Evolutionary conservation across 176 grass and related monocot genomes (phyloP).

Genomic region (Bolboschoenus planiculmis): DNA sequence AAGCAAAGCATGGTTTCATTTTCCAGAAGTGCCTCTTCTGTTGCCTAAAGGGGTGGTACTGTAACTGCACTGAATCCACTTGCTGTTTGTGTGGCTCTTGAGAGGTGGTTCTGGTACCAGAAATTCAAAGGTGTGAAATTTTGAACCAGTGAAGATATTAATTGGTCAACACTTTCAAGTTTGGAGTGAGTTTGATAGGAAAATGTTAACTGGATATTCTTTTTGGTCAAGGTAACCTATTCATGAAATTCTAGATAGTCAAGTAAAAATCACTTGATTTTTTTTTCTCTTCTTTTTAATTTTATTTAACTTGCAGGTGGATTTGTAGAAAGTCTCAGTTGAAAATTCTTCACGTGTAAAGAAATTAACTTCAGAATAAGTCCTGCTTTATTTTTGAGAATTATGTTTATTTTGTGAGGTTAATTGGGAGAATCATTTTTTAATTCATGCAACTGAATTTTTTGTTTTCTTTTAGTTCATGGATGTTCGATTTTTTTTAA

Average conservation of each 20-base stretch:
- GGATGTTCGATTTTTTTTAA: no score
- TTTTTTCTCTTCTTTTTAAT: background rate
- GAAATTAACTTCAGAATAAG: no score
- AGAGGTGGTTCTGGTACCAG: background rate
- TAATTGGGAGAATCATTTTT: no score
- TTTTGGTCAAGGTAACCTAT: background rate
- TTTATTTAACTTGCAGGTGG: background rate
- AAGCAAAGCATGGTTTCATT: background rate
- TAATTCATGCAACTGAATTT: no score
- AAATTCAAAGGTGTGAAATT: background rate
- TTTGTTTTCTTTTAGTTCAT: no score
- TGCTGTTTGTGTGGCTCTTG: background rate
- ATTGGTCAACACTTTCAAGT: background rate
- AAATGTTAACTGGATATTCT: background rate
- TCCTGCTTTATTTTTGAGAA: no score
- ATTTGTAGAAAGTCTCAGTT: no score
- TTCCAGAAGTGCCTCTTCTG: background rate
- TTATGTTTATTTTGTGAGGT: no score
- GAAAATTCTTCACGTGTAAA: no score
- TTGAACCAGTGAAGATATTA: background rate
- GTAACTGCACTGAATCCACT: background rate
- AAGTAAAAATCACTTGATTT: background rate
- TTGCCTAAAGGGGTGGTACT: background rate
- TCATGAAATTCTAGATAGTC: background rate
- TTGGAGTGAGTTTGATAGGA: background rate